Conservation (phyloP, 352 stramenopile genomes). For the Globisporangium paroecandrum region DNA sequence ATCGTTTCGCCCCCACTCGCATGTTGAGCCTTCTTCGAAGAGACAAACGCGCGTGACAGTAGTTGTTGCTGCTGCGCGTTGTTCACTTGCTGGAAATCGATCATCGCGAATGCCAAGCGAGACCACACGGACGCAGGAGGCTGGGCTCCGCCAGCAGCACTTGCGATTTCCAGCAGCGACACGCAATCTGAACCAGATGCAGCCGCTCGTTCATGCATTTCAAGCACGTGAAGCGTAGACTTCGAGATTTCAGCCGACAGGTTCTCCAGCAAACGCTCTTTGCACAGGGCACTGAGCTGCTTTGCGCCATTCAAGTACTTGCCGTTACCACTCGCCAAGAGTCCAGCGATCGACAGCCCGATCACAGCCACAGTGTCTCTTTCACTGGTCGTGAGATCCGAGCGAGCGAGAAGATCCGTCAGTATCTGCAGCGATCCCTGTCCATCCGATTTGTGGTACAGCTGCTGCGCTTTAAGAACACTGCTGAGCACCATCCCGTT, state of each 20-base stretch:
- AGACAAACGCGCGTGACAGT: not conserved
- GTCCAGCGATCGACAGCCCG: slow-evolving; percentile 35
- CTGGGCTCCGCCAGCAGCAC: slow-evolving; percentile 15
- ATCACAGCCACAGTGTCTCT: slow-evolving; percentile 27
- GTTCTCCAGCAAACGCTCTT: slow-evolving; percentile 25
- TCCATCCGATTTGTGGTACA: slow-evolving; percentile 9
- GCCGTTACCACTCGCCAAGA: slow-evolving; percentile 16
- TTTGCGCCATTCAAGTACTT: slow-evolving; percentile 13
- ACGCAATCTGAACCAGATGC: slow-evolving; percentile 23
- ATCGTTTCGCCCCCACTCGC: slow-evolving; percentile 18
- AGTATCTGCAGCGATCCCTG: slow-evolving; percentile 3
- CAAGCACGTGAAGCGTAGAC: slow-evolving; percentile 29
- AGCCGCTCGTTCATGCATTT: slow-evolving; percentile 36
- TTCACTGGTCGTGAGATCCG: slow-evolving; percentile 7
- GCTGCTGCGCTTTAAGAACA: slow-evolving; percentile 14
- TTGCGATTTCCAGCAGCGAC: slow-evolving; percentile 25
- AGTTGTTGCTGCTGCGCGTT: not conserved
- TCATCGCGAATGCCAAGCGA: slow-evolving; percentile 31
- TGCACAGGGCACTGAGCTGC: slow-evolving; percentile 23
- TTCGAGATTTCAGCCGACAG: not conserved
- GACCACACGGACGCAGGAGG: slow-evolving; percentile 20
- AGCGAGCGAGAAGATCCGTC: slow-evolving; percentile 5
- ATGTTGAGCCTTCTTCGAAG: not conserved
- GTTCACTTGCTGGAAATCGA: slow-evolving; percentile 31
- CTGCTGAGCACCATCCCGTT: not conserved